Evolutionary conservation across 2,329 filamentous ascomycete species (phyloP), one percentile per base, ranked within the genome.

Genomic region (Colletotrichum viniferum): DNA sequence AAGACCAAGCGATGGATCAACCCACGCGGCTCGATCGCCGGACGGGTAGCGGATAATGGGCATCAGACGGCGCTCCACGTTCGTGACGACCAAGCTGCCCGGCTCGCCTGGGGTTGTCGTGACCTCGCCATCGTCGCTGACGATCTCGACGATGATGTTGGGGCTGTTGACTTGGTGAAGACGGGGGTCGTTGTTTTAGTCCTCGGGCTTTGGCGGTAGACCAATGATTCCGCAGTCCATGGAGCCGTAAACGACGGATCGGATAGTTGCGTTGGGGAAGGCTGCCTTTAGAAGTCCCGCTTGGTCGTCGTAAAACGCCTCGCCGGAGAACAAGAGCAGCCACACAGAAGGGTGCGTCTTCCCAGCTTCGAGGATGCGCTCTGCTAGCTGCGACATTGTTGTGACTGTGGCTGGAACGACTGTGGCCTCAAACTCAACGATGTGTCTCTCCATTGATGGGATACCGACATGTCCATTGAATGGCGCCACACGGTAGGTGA

Each of bases 181-280:
- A 4, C 73, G 43, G 26, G 69, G 63, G 13, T 75, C 69, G 8
- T 52, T 56, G 28, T 52, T 52, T 48, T 73, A 73, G 28, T 75
- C 63, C n/a, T 61, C 73, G 12, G 21, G 43, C 21, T 48, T 64
- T 6, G 73, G 73, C n/a, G 73, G 73, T 9, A 75, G 18, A 14
- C 73, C 73, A 21, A 75, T 73, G 21, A 75, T 36, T 7, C 73
- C 73, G 48, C 69, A 68, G 43, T 75, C 73, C 69, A 75, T 75
- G 8, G 73, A 75, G 7, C 73, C 73, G 56, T 75, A 75, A n/a
- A 75, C 69, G 1, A 75, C 43, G 3, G 69, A 75, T 14, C 63
- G 48, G 13, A 75, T 52, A 3, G 30, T 52, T 16, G 73, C 69
- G 18, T 75, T 75, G 2, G 73, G 69, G 9, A 75, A 75, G 13